A percentile compares a stretch with the other conserved stretches of the same genome.
Conservation (phyloP, 164 flowering plant genomes). For the Annona cherimola region DNA sequence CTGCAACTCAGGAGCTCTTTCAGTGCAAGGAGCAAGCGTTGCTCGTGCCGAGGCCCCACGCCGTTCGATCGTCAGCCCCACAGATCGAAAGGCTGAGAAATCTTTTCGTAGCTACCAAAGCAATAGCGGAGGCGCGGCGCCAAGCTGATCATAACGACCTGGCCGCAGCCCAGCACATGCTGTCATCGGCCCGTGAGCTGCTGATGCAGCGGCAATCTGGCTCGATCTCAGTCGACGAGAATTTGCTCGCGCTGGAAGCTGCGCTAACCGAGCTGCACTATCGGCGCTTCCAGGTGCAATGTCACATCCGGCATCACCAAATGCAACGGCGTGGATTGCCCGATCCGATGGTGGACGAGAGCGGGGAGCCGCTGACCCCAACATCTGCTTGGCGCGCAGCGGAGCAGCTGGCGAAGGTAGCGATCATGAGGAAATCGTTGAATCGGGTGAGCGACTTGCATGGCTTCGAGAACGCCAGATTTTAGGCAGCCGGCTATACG, state of each 20-base stretch:
- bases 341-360: slow-evolving; percentile 36
- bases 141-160: slow-evolving; percentile 45
- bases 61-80: slow-evolving; percentile 41
- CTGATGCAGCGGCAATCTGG: slow-evolving; percentile 40
- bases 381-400: slow-evolving; percentile 97
- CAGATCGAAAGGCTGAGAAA: slow-evolving; percentile 61
- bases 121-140: slow-evolving; percentile 74
- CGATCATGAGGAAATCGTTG: slow-evolving; percentile 70
- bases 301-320: too few species aligned
- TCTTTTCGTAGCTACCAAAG: slow-evolving; percentile 52
- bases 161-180: slow-evolving; percentile 52
- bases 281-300: slow-evolving; percentile 36
- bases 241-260: slow-evolving; percentile 41
- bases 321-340: slow-evolving; percentile 26
- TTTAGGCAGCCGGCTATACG: slow-evolving; percentile 28
- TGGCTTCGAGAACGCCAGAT: slow-evolving; percentile 97
- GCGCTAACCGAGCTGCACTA: slow-evolving; percentile 65
- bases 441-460: slow-evolving; percentile 81
- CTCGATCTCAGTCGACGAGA: slow-evolving; percentile 42
- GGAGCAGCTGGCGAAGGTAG: slow-evolving; percentile 82
- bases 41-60: slow-evolving; percentile 45
- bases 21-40: slow-evolving; percentile 45
- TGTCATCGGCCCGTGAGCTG: slow-evolving; percentile 64
- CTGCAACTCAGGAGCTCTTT: slow-evolving; percentile 45
- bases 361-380: slow-evolving; percentile 85